Evolutionary conservation across 768 basidiomycete species (phyloP).

Genomic region (Mycena haematopus): DNA sequence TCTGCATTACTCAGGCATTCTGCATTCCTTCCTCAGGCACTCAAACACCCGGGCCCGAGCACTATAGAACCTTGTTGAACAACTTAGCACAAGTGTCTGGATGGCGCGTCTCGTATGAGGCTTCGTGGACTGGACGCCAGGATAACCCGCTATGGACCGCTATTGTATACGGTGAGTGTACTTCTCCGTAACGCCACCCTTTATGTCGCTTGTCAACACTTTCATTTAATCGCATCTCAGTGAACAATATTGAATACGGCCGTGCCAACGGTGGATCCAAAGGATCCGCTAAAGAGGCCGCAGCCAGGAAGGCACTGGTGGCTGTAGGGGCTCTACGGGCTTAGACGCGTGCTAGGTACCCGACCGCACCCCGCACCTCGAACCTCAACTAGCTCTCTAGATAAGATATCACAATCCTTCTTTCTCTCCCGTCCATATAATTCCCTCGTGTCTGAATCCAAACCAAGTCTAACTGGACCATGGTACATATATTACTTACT

Average conservation of each 20-base stretch:
- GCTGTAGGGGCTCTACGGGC: not conserved
- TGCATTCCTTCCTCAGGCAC: not conserved
- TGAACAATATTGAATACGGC: conserved; percentile 33
- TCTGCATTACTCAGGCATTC: not conserved
- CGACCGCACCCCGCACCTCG: too few relatives aligned
- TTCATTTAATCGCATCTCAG: conserved; percentile 22
- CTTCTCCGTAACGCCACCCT: not conserved
- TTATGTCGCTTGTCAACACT: too few relatives aligned
- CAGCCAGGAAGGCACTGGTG: conserved; percentile 31
- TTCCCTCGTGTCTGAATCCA: too few relatives aligned
- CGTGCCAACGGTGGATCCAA: conserved; percentile 28
- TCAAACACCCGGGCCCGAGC: not conserved
- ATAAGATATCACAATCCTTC: too few relatives aligned
- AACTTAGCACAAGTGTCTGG: conserved; percentile 21
- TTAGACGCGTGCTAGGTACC: not conserved
- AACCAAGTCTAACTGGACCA: too few relatives aligned
- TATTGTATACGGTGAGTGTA: conserved; percentile 36
- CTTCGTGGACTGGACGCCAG: conserved; percentile 31
- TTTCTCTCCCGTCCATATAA: too few relatives aligned
- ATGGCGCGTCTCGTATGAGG: conserved; percentile 20
- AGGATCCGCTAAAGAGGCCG: conserved; percentile 35
- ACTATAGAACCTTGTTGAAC: conserved; percentile 32
- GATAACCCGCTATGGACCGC: conserved; percentile 36
- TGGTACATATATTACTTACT: too few relatives aligned
- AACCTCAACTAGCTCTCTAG: too few relatives aligned